These are phyloP conservation scores for Thelonectria blattea DNA, from an alignment of 2,329 filamentous ascomycete species.

Conservation along the genomic window DNA sequence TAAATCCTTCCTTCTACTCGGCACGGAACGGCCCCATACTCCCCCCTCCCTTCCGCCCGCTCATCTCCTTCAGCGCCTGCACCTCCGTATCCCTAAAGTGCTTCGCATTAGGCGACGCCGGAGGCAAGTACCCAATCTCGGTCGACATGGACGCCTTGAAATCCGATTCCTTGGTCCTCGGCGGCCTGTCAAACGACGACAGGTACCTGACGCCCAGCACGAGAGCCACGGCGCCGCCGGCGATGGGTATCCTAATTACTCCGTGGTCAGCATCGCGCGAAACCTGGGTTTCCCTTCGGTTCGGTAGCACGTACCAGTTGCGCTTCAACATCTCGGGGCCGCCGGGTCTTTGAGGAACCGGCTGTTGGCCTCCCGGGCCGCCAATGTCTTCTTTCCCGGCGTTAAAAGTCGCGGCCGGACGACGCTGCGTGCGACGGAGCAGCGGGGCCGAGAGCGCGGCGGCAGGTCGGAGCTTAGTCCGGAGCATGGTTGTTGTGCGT, in stretches of 20 bases:
- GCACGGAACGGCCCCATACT: conserved; percentile 40
- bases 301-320: no score
- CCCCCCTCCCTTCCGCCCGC: conserved; percentile 38
- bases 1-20: conserved; percentile 29
- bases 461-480: conserved; percentile 29
- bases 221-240: conserved; percentile 35
- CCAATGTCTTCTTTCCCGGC: conserved; percentile 33
- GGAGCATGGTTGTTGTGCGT: conserved; percentile 22
- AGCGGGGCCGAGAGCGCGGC: conserved; percentile 30
- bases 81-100: conserved; percentile 30
- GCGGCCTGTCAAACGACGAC: conserved; percentile 28
- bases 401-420: conserved; percentile 14
- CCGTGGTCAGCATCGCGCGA: not conserved
- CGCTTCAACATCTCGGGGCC: conserved; percentile 40
- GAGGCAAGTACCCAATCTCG: conserved; percentile 19
- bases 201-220: conserved; percentile 39
- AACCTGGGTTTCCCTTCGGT: no score
- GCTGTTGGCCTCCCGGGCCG: conserved; percentile 44
- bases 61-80: conserved; percentile 39
- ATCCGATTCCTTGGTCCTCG: conserved; percentile 21
- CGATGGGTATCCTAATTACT: conserved; percentile 41
- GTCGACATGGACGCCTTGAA: conserved; percentile 23
- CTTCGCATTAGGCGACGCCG: conserved; percentile 18
- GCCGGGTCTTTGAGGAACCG: conserved; percentile 35
- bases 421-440: conserved; percentile 27